Conservation (phyloP, 1,284 basidiomycete species). For the Agaricales sp. region DNA sequence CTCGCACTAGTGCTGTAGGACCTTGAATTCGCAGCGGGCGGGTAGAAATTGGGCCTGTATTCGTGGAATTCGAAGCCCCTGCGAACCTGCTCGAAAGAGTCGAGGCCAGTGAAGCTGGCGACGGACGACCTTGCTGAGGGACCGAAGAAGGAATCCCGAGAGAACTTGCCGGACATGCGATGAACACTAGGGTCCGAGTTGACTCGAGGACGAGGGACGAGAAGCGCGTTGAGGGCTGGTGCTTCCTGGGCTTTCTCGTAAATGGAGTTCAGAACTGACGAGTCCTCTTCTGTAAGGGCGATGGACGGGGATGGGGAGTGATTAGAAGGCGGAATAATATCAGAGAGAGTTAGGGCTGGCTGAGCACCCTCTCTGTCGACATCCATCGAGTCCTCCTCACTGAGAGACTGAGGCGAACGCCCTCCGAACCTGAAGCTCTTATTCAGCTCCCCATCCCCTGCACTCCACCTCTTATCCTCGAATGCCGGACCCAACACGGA, state of each 20-base stretch:
- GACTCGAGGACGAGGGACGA: slow-evolving; percentile 22
- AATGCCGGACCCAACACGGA: slow-evolving; percentile 16
- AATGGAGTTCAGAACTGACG: slow-evolving; percentile 49
- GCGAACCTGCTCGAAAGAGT: slow-evolving; percentile 64
- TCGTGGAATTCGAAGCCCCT: slow-evolving; percentile 62
- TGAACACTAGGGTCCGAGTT: slow-evolving; percentile 31
- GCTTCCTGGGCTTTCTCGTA: slow-evolving; percentile 34
- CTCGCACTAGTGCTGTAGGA: slow-evolving; percentile 14
- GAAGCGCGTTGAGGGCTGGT: slow-evolving; percentile 17
- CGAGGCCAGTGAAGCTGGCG: slow-evolving; percentile 58
- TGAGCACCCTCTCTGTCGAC: slow-evolving; percentile 13
- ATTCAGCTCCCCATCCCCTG: slow-evolving; percentile 56
- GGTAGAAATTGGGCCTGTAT: slow-evolving; percentile 56
- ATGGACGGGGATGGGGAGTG: slow-evolving; percentile 39
- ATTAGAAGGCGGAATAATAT: slow-evolving; percentile 59
- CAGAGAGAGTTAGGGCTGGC: slow-evolving; percentile 47
- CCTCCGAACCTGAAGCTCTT: slow-evolving; percentile 67
- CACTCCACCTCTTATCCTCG: slow-evolving; percentile 29
- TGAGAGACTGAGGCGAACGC: slow-evolving; percentile 13
- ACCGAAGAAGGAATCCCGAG: slow-evolving; percentile 14
- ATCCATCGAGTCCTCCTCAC: slow-evolving; percentile 6
- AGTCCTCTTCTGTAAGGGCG: slow-evolving; percentile 37
- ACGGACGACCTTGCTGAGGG: slow-evolving; percentile 42
- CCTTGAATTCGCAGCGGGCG: slow-evolving; percentile 28
- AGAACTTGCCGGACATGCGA: slow-evolving; percentile 8